These are phyloP conservation scores for Hymenoscyphus albidus DNA, from an alignment of 2,329 filamentous ascomycete species.

Conservation along the genomic window DNA sequence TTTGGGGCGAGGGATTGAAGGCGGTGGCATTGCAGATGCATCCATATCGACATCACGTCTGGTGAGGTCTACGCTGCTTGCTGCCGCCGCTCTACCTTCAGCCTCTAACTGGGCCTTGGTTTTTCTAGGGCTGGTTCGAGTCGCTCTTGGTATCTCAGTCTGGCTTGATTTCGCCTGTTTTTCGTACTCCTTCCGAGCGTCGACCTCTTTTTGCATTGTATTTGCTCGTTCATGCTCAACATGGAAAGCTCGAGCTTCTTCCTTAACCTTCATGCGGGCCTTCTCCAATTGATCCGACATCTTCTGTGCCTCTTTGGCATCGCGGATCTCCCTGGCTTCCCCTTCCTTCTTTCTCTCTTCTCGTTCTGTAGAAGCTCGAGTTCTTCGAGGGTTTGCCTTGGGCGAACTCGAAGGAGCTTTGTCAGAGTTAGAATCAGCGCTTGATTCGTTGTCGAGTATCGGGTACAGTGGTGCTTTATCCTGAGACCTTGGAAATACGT, in stretches of 20 bases:
- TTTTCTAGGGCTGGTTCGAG: slow-evolving; percentile 52
- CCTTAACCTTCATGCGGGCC: slow-evolving; percentile 64
- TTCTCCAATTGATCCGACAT: slow-evolving; percentile 62
- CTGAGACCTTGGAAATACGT: slow-evolving; percentile 36
- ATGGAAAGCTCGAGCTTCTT: slow-evolving; percentile 59
- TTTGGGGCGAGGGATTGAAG: slow-evolving; percentile 52
- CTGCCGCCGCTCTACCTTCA: slow-evolving; percentile 32
- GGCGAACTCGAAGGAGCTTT: slow-evolving; percentile 23
- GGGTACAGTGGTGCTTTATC: slow-evolving; percentile 40
- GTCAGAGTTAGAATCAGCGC: slow-evolving; percentile 17
- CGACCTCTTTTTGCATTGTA: slow-evolving; percentile 50
- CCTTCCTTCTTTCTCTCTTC: slow-evolving; percentile 61
- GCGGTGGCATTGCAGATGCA: slow-evolving; percentile 56
- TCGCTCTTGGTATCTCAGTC: slow-evolving; percentile 41
- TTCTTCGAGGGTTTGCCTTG: slow-evolving; percentile 40
- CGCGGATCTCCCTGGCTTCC: slow-evolving; percentile 59
- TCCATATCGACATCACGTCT: slow-evolving; percentile 56
- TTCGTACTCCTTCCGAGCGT: slow-evolving; percentile 52
- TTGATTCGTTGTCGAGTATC: slow-evolving; percentile 39
- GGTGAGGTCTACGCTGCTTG: slow-evolving; percentile 34
- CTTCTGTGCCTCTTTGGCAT: slow-evolving; percentile 57
- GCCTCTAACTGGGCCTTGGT: slow-evolving; percentile 37
- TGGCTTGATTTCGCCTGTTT: slow-evolving; percentile 36
- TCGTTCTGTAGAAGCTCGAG: slow-evolving; percentile 56
- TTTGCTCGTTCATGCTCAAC: slow-evolving; percentile 54